Evolutionary conservation across 441 rosid genomes (phyloP), one percentile per base, ranked within the genome.

Genomic region (Mallotus repandus): DNA sequence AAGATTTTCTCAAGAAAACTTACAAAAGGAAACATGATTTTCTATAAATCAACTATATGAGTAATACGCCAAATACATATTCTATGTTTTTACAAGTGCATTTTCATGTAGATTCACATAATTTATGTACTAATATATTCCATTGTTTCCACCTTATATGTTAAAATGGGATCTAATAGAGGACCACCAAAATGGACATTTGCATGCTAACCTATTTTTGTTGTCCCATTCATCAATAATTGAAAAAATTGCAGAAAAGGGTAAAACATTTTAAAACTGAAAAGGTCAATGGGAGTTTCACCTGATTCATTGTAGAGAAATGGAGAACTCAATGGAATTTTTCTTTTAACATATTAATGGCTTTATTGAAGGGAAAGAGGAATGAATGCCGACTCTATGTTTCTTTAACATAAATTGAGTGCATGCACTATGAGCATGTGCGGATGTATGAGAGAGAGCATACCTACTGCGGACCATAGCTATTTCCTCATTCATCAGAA

Each of bases 401-500:
- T 66, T 29, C 32, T 29, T 29, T 29, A 46, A 12, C 53, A 13
- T 73, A 65, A 74, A n/a, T 21, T 35, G 29, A 43, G 21, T 65
- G 53, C 71, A 16, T 38, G 18, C 63, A 56, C 4, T 19, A 14
- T 16, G 7, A 46, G 41, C 9, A 49, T 58, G 19, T 55, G 63
- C 6, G 6, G 52, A 49, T 46, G 38, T 11, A 25, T 9, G 48
- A 65, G 21, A 57, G 65, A 70, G 68, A 70, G 65, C 71, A 60
- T 85, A 86, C 87, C 79, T 78, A 74, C 62, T 56, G 19, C 35
- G 53, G 62, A 50, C 61, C 55, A 58, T 54, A 54, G 43, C 66
- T 48, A 48, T 70, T 25, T 32, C 77, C 56, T 55, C 66, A 29
- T 52, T 66, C 73, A 64, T 88, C 88, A 91, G 75, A 87, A 93